Base-by-base conservation (phyloP, 192 early-diverging fungal species). In the Polychytrium aggregatum region DNA sequence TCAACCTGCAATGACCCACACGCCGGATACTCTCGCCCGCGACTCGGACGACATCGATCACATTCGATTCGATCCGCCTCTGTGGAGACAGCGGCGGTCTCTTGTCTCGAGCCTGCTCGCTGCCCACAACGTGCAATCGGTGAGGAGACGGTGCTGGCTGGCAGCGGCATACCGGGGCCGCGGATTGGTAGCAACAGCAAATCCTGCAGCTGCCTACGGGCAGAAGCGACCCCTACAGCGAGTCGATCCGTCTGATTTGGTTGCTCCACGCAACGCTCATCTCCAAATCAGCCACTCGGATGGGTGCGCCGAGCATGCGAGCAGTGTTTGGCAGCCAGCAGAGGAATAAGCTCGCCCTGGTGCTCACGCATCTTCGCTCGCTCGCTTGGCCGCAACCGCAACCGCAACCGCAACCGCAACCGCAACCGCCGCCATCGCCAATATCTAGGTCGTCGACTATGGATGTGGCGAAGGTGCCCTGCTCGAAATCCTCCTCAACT, bases 401-500 rank as follows among this genome's bases (percentile, higher is more conserved):
- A n/a, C n/a, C n/a, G n/a, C n/a, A n/a, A n/a, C n/a, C n/a, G n/a
- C n/a, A n/a, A n/a, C n/a, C n/a, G n/a, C n/a, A n/a, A n/a, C n/a
- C n/a, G n/a, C n/a, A n/a, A n/a, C n/a, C n/a, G n/a, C n/a, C n/a
- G n/a, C n/a, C n/a, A n/a, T n/a, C n/a, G n/a, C n/a, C n/a, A n/a
- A n/a, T n/a, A n/a, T n/a, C n/a, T n/a, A 81, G 68, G 81, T 92
- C n/a, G 58, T 88, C 18, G 92, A 95, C 48, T 69, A 83, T 41
- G 92, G 92, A 0, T 92, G 89, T 60, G 92, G 92, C 36, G 86
- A 87, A 41, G 89, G 79, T 17, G 64, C 78, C 16, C 48, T 95
- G 37, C 56, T 85, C 3, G 62, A 74, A 10, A 80, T 83, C 41
- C 68, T 95, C 14, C 52, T 78, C 11, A 65, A 72, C 16, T 74